Base-by-base conservation (phyloP, 164 flowering plant species). In the Berberis thunbergii region DNA sequence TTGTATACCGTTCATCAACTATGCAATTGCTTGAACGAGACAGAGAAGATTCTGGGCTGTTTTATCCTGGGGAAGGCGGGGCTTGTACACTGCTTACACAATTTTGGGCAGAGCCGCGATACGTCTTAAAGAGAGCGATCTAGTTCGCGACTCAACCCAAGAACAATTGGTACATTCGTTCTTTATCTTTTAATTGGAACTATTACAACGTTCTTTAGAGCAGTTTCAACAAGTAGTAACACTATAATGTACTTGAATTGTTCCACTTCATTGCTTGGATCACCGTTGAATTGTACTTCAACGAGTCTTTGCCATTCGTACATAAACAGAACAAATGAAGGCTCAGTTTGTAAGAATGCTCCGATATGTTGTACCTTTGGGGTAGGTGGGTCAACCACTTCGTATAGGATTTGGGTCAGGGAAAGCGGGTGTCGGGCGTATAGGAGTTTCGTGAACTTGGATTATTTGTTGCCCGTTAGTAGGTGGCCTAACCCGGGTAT, bases 241-340 rank as follows among this genome's bases (percentile, higher is more conserved):
- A 82, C 84, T 55, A 70, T 84, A 59, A 3, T 84, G 58, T 80
- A 70, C 74, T 67, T 84, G 55, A 84, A 84, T 77, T 84, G 86
- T 59, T 39, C 81, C n/a, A 45, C 56, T 5, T 1, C 59, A 0
- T 53, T 79, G 2, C 69, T 82, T 4, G 1, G 59, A 4, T 75
- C 84, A 2, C 80, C 86, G 3, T 48, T 84, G 41, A 70, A 84
- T 63, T 84, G 88, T 71, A 26, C 78, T 12, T 62, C 81, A 3
- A 45, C 60, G 38, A 81, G 84, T 67, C 69, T 76, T 60, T 84
- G 88, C 63, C 86, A 80, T 60, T 44, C 45, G 45, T 81, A 74
- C 74, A 41, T 76, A 59, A 80, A 78, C 72, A 12, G 38, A 39
- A 70, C 74, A 4, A n/a, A 42, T 12, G 67, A 61, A 13, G 75